phyloP scores from a whole-genome alignment of 2,329 filamentous ascomycete genomes.

The Fusarium lateritium region DNA sequence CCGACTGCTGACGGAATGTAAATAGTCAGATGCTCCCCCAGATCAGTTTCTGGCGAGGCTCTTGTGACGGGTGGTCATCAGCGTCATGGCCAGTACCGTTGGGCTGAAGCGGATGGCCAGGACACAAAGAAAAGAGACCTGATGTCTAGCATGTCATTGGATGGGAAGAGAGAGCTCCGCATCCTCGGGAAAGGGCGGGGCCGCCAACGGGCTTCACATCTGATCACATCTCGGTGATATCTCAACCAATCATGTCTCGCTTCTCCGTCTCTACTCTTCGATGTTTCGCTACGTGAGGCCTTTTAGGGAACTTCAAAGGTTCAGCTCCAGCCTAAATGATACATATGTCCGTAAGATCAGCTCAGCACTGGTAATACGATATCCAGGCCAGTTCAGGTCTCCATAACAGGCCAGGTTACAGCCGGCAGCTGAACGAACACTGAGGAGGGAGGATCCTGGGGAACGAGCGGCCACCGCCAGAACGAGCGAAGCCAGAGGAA shows the following conservation, averaged over 20 bases:
- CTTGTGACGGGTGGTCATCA: constrained; percentile 44
- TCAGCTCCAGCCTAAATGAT: constrained; percentile 27
- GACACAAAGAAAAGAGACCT: constrained; percentile 15
- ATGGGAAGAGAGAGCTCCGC: constrained; percentile 18
- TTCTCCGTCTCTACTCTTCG: constrained; percentile 20
- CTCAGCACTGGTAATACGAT: constrained; percentile 16
- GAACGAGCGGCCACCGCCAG: constrained; percentile 36
- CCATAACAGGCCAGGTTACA: constrained; percentile 28
- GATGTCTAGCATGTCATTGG: constrained; percentile 29
- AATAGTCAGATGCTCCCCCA: constrained; percentile 41
- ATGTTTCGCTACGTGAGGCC: constrained; percentile 24
- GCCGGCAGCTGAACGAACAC: constrained; percentile 32
- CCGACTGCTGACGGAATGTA: constrained; percentile 9
- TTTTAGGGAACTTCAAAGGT: constrained; percentile 22
- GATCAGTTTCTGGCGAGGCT: constrained; percentile 28
- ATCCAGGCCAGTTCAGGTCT: constrained; percentile 7
- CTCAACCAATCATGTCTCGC: constrained; percentile 31
- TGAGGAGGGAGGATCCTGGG: constrained; percentile 30
- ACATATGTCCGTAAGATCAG: constrained; percentile 22
- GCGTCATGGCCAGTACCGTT: constrained; percentile 35
- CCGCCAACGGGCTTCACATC: constrained; percentile 39
- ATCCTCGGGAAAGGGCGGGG: constrained; percentile 39
- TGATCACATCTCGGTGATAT: constrained; percentile 38
- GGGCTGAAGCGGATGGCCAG: constrained; percentile 23
- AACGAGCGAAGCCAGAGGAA: constrained; percentile 41